Evolutionary conservation across 345 rosid genomes (phyloP), one percentile per base, ranked within the genome.

Genomic region (Brassica cretica): DNA sequence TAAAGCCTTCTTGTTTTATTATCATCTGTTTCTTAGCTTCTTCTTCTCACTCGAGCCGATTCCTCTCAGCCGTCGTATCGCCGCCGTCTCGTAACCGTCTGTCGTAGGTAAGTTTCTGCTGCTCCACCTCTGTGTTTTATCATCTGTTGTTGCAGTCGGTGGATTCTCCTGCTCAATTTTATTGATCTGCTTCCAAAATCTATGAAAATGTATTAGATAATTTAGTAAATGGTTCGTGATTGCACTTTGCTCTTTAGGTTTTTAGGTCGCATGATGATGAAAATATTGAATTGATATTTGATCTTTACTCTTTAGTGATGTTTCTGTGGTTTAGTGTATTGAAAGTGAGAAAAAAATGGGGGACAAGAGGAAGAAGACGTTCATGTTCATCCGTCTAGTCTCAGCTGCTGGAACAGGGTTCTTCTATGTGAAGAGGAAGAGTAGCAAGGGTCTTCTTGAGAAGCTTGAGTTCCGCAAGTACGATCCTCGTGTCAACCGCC

Each of bases 311-410:
- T 46, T 18, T 46, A 30, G 9, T 33, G 37, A 6, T 33, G 1
- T 62, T 11, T 33, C 37, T 5, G 8, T 33, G 19, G 9, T 18
- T 12, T 59, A 15, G 62, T 70, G 75, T 37, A 16, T 30, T 73
- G 69, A 4, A 44, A 64, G 63, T 24, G 5, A 59, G 76, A 65
- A 21, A 66, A n/a, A n/a, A n/a, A n/a, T n/a, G n/a, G n/a, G n/a
- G n/a, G n/a, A n/a, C n/a, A n/a, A n/a, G n/a, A n/a, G n/a, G n/a
- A n/a, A n/a, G n/a, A n/a, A n/a, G n/a, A n/a, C n/a, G n/a, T n/a
- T n/a, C n/a, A n/a, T n/a, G n/a, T n/a, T n/a, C n/a, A n/a, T n/a
- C n/a, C n/a, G n/a, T n/a, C n/a, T n/a, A n/a, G n/a, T n/a, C n/a
- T n/a, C n/a, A n/a, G n/a, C n/a, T n/a, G n/a, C n/a, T n/a, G n/a